phyloP scores from a whole-genome alignment of 2,329 filamentous ascomycete genomes.

The Stromatinia cepivora region DNA sequence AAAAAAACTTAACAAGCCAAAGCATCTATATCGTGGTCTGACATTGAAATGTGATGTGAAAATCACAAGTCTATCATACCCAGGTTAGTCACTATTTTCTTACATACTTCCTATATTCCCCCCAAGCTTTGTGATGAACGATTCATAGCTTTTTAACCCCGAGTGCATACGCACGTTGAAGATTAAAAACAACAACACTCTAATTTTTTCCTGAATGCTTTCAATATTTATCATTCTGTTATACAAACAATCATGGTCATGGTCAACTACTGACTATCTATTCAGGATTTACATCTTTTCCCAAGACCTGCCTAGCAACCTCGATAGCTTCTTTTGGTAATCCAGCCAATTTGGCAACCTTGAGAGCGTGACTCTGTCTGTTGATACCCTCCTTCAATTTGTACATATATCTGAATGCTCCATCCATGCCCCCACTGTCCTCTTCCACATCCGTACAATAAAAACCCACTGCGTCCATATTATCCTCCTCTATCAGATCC shows the following conservation, averaged over 20 bases:
- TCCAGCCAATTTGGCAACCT: constrained; percentile 87
- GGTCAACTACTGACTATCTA: constrained; percentile 53
- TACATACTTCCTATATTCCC: constrained; percentile 2
- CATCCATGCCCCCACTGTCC: constrained; percentile 45
- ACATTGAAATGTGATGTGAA: constrained; percentile 21
- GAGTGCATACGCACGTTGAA: constrained; percentile 42
- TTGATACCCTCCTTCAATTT: constrained; percentile 80
- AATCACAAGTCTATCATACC: constrained; percentile 14
- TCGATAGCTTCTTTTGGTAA: constrained; percentile 71
- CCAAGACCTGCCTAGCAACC: constrained; percentile 52
- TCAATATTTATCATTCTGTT: constrained; percentile 43
- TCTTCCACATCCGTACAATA: constrained; percentile 92
- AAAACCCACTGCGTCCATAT: constrained; percentile 45
- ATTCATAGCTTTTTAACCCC: constrained; percentile 46
- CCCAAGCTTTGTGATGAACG: constrained; percentile 41
- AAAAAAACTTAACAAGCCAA: constrained; percentile 29
- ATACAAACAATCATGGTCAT: constrained; percentile 42
- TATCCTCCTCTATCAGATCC: constrained; percentile 65
- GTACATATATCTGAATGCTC: constrained; percentile 83
- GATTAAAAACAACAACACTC: constrained; percentile 45
- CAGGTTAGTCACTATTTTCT: constrained; percentile 34
- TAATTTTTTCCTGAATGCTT: constrained; percentile 46
- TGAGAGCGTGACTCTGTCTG: constrained; percentile 83
- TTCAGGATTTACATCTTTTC: constrained; percentile 45
- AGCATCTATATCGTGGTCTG: constrained; percentile 23